Evolutionary conservation across 1,284 basidiomycete genomes (phyloP), one percentile per base, ranked within the genome.

Genomic region (Heterobasidion parviporum): DNA sequence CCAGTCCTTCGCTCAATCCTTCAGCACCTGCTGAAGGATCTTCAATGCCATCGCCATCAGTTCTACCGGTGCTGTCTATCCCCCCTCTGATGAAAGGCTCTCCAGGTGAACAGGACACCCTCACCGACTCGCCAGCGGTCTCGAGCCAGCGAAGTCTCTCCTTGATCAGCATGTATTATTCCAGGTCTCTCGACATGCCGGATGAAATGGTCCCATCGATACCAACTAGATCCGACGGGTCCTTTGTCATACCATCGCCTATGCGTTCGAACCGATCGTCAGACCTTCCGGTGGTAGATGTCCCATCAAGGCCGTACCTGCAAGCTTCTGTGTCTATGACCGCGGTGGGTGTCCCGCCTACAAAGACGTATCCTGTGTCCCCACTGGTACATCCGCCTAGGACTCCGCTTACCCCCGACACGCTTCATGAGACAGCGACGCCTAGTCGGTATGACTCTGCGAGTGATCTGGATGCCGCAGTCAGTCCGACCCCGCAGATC

Each of bases 111-210:
- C 38, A 41, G n/a, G 38, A 41, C 4, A n/a, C 38, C 38, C 12
- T 6, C 5, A 12, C 5, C n/a, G 26, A 61, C 10, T 61, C 60
- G 34, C 59, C 60, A 9, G 38, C 55, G 52, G 56, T 48, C 50
- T 52, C 52, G 45, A 56, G 20, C 55, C 58, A 32, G 47, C 60
- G 53, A 54, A 57, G 57, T 47, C 59, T 67, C 58, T 69, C 68
- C n/a, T 54, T 69, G 38, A 61, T 69, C 49, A 65, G 62, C 56
- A 66, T 69, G 67, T 69, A 68, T 58, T 57, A 63, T 34, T 65
- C 63, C 6, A 60, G 59, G n/a, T 56, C 60, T 1, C 56, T 64
- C 3, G 54, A 57, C 41, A 8, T 15, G 3, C n/a, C 33, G 6
- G 18, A 26, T 26, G 26, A 26, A 26, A 26, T 26, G 26, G 26